Conservation (phyloP, 225 moss, liverwort and hornwort species). For the Thuidium tamariscinum region DNA sequence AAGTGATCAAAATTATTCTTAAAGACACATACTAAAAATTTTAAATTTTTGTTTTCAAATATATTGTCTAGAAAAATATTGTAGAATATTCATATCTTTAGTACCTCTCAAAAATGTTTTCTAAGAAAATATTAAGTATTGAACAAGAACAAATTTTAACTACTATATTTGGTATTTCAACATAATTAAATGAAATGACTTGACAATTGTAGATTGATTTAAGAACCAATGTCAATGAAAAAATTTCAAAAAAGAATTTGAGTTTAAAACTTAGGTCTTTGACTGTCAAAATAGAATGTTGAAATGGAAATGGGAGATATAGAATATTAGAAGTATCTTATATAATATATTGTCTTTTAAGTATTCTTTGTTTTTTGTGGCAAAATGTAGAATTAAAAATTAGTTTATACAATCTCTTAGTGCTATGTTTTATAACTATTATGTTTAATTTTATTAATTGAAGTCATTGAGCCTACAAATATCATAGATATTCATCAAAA, state of each 20-base stretch:
- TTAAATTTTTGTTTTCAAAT: background rate
- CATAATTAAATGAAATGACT: background rate
- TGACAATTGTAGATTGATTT: background rate
- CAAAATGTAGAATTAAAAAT: background rate
- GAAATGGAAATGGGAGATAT: background rate
- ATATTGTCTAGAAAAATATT: background rate
- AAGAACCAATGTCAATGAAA: background rate
- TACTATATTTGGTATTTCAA: accelerated
- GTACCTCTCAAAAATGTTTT: background rate
- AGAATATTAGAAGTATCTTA: background rate
- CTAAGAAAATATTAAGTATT: background rate
- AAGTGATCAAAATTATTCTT: background rate
- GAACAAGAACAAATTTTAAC: background rate
- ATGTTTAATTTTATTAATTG: background rate
- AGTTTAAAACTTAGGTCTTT: background rate
- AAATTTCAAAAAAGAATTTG: background rate
- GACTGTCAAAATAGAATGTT: background rate
- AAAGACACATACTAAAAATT: background rate
- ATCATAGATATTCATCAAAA: background rate
- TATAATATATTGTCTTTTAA: background rate
- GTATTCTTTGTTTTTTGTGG: background rate
- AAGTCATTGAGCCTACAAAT: background rate
- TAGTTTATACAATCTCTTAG: background rate
- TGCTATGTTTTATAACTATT: background rate
- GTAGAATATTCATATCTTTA: background rate